Conservation (phyloP, 208 protist genomes). For the Leptomonas seymouri region DNA sequence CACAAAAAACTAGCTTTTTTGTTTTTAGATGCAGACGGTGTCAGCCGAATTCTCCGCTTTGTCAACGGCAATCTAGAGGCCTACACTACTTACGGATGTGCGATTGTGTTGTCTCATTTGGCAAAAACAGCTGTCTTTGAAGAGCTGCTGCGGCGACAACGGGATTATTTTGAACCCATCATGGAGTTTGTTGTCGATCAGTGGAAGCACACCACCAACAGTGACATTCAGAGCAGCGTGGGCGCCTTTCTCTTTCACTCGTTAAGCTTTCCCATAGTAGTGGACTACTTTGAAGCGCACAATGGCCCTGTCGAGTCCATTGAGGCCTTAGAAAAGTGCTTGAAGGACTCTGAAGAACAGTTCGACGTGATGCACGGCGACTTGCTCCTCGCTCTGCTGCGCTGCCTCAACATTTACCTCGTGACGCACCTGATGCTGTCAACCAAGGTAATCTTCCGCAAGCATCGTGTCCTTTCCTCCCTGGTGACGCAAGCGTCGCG, state of each 20-base stretch:
- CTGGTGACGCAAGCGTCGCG: slow-evolving; percentile 74
- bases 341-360: slow-evolving; percentile 70
- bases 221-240: slow-evolving; percentile 74
- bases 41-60: slow-evolving; percentile 55
- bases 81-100: slow-evolving; percentile 65
- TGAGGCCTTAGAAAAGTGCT: slow-evolving; percentile 46
- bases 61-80: slow-evolving; percentile 42
- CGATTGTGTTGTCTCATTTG: slow-evolving; percentile 74
- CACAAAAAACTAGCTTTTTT: slow-evolving; percentile 82
- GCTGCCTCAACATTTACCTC: slow-evolving; percentile 82
- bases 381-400: slow-evolving; percentile 60
- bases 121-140: slow-evolving; percentile 71
- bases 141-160: slow-evolving; percentile 70
- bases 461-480: slow-evolving; percentile 71
- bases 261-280: slow-evolving; percentile 80
- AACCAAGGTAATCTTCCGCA: slow-evolving; percentile 82
- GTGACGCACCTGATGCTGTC: slow-evolving; percentile 82
- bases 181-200: slow-evolving; percentile 75
- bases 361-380: slow-evolving; percentile 70
- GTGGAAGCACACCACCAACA: slow-evolving; percentile 54
- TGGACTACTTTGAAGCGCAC: slow-evolving; percentile 67
- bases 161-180: slow-evolving; percentile 64
- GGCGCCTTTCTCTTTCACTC: slow-evolving; percentile 78
- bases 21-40: slow-evolving; percentile 73
- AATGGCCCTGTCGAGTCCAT: slow-evolving; percentile 59